Conservation (phyloP, 352 stramenopile genomes). For the Pythium rhizo-oryzae region DNA sequence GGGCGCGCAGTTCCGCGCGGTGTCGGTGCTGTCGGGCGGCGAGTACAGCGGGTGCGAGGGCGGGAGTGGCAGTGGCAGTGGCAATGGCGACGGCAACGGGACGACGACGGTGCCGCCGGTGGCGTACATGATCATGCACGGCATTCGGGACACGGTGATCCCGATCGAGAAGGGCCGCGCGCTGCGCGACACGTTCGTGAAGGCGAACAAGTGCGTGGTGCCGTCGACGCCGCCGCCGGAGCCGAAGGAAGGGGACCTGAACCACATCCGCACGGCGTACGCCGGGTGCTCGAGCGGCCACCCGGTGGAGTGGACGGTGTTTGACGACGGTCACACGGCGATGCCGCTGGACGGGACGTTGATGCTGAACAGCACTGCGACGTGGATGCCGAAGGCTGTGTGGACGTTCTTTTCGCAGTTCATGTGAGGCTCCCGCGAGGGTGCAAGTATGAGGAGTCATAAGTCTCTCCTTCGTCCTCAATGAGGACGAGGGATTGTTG, state of each 20-base stretch:
- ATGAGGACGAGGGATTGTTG: too few species aligned
- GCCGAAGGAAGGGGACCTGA: too few species aligned
- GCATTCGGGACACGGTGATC: constrained; percentile 39
- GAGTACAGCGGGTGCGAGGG: constrained; percentile 32
- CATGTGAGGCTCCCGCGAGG: background rate
- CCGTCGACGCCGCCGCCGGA: constrained; percentile 29
- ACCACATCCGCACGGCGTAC: constrained; percentile 34
- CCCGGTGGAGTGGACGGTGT: constrained; percentile 27
- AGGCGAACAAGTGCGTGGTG: constrained; percentile 35
- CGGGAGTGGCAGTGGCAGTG: too few species aligned
- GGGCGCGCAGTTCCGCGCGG: constrained; percentile 32
- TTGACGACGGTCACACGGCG: constrained; percentile 36
- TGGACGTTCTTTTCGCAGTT: constrained; percentile 1
- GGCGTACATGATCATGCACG: constrained; percentile 30
- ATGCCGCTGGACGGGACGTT: background rate
- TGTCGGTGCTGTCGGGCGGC: constrained; percentile 29
- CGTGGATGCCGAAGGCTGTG: background rate
- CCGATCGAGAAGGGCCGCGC: too few species aligned
- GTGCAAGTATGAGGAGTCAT: too few species aligned
- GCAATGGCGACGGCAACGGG: too few species aligned
- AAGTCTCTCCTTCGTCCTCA: too few species aligned
- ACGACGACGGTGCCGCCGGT: too few species aligned
- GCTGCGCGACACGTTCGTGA: too few species aligned
- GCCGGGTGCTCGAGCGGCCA: constrained; percentile 32
- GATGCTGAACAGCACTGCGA: background rate